These are phyloP conservation scores for Botryosphaeria dothidea DNA, from an alignment of 2,329 filamentous ascomycete genomes.

Conservation along the genomic window DNA sequence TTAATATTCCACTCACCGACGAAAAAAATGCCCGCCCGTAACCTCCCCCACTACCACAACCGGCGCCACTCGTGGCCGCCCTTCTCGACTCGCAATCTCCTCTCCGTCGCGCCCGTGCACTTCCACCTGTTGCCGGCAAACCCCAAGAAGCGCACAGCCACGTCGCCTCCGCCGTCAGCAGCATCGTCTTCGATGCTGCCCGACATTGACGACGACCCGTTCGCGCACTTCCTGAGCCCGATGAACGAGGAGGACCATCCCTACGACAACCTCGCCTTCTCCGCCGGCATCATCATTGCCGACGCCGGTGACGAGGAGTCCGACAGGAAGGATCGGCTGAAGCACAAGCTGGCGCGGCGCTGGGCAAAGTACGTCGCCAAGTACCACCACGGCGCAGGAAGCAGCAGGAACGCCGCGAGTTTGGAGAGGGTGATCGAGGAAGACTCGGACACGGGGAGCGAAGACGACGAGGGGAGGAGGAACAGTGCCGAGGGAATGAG, in stretches of 20 bases:
- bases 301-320: slow-evolving; percentile 26
- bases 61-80: slow-evolving; percentile 17
- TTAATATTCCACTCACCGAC: background rate
- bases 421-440: slow-evolving; percentile 1
- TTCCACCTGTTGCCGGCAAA: slow-evolving; percentile 12
- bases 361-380: slow-evolving; percentile 43
- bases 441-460: slow-evolving; percentile 20
- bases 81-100: slow-evolving; percentile 14
- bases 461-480: slow-evolving; percentile 30
- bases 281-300: slow-evolving; percentile 39
- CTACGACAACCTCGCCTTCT: slow-evolving; percentile 32
- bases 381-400: slow-evolving; percentile 29
- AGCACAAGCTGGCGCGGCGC: slow-evolving; percentile 39
- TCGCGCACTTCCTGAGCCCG: slow-evolving; percentile 45
- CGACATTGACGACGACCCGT: slow-evolving; percentile 46
- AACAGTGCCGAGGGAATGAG: background rate
- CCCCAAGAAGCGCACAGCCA: background rate
- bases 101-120: slow-evolving; percentile 13
- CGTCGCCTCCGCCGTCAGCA: background rate
- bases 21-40: background rate
- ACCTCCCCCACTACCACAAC: background rate
- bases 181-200: slow-evolving; percentile 26
- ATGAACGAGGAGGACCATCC: slow-evolving; percentile 41
- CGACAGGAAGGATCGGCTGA: slow-evolving; percentile 39
- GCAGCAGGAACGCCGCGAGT: background rate